Conservation (phyloP, 108 stramenopile genomes). For the Seminavis robusta region DNA sequence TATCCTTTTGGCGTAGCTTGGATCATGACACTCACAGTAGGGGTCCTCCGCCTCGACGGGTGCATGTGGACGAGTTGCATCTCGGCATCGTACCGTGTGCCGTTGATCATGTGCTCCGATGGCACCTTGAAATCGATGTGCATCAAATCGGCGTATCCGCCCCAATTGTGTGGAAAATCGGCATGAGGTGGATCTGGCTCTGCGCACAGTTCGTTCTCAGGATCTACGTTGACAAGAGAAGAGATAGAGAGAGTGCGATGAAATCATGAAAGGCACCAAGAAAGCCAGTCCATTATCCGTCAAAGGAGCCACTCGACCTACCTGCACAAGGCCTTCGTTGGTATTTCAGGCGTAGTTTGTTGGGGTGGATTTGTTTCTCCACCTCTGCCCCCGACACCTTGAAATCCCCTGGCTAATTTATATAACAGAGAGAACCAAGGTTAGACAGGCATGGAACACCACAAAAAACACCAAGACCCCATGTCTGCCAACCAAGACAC, state of each 20-base stretch:
- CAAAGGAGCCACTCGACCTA: too few species aligned
- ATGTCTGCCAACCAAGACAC: too few species aligned
- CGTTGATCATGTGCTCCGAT: slow-evolving; percentile 67
- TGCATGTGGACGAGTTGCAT: slow-evolving; percentile 76
- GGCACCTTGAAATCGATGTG: slow-evolving; percentile 88
- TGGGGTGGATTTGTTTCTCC: slow-evolving; percentile 22
- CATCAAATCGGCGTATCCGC: slow-evolving; percentile 48
- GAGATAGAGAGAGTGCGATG: too few species aligned
- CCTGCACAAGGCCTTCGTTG: slow-evolving; percentile 39
- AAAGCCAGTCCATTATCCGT: too few species aligned
- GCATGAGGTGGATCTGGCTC: slow-evolving; percentile 62
- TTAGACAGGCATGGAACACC: too few species aligned
- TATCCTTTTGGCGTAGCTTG: slow-evolving; percentile 17
- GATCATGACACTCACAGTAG: slow-evolving; percentile 33
- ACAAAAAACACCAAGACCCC: too few species aligned
- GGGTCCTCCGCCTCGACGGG: slow-evolving; percentile 27
- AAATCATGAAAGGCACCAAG: too few species aligned
- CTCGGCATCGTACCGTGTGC: slow-evolving; percentile 68
- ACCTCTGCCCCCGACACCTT: slow-evolving; percentile 8
- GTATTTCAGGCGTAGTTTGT: slow-evolving; percentile 38
- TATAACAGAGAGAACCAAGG: too few species aligned
- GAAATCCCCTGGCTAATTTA: slow-evolving; percentile 40
- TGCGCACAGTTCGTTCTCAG: slow-evolving; percentile 5
- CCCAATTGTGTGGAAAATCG: slow-evolving; percentile 77
- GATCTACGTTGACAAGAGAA: neutral